Percentiles rank a stretch among this genome's conserved stretches.
Evolutionary conservation across 768 basidiomycete species (phyloP).

Genomic region (Trametes cinnabarina): DNA sequence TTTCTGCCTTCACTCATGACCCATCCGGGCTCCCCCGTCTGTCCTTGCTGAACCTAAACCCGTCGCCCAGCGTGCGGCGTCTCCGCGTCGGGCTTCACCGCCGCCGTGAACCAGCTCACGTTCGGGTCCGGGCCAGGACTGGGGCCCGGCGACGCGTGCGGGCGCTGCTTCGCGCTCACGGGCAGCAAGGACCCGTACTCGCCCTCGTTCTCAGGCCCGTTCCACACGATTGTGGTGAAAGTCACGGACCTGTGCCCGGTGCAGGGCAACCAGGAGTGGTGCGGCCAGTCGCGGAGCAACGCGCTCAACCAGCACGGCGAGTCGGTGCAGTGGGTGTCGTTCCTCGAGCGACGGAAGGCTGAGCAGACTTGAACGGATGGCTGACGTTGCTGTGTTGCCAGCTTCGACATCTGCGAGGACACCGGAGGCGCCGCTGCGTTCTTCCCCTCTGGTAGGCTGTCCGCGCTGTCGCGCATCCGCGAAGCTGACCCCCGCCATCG

Average conservation of each 20-base stretch:
- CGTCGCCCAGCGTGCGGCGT: constrained; percentile 48
- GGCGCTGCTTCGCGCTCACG: constrained; percentile 57
- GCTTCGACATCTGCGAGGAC: constrained; percentile 62
- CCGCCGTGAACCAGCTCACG: constrained; percentile 56
- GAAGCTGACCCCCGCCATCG: neutral
- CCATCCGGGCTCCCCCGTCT: too few species aligned
- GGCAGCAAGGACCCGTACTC: constrained; percentile 51
- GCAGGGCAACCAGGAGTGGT: constrained; percentile 51
- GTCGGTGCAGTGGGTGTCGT: constrained; percentile 46
- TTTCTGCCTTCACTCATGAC: neutral
- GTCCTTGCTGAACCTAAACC: too few species aligned
- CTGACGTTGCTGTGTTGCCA: constrained; percentile 23
- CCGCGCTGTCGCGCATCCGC: neutral
- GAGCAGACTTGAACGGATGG: neutral
- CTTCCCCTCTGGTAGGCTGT: constrained; percentile 46
- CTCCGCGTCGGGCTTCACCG: constrained; percentile 48
- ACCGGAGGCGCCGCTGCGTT: constrained; percentile 50
- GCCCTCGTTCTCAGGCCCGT: constrained; percentile 46
- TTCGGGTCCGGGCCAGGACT: constrained; percentile 50
- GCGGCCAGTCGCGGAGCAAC: constrained; percentile 46
- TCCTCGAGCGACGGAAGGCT: neutral
- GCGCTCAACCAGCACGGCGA: constrained; percentile 42
- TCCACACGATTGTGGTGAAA: constrained; percentile 55
- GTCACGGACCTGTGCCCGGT: constrained; percentile 45
- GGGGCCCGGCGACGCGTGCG: constrained; percentile 59